These are phyloP conservation scores for Afroboletus lepidellus DNA, from an alignment of 1,284 basidiomycete genomes.

Conservation along the genomic window DNA sequence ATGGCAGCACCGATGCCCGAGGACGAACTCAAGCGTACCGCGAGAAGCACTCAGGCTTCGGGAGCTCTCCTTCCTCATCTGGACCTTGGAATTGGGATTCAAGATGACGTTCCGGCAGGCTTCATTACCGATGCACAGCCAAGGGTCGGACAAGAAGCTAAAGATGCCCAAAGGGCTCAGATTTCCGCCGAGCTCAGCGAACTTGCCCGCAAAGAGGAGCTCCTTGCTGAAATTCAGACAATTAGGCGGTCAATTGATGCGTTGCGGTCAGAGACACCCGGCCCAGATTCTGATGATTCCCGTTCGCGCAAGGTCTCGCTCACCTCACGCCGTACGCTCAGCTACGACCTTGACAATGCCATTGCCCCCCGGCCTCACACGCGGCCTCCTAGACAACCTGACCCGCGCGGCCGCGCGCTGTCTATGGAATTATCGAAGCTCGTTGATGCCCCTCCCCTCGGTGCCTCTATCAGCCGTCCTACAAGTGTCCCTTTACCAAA, in stretches of 20 bases:
- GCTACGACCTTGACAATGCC: slow-evolving; percentile 57
- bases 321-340: slow-evolving; percentile 63
- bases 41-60: slow-evolving; percentile 48
- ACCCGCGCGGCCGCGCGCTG: slow-evolving; percentile 63
- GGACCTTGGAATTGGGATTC: slow-evolving; percentile 70
- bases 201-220: slow-evolving; percentile 62
- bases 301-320: slow-evolving; percentile 67
- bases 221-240: slow-evolving; percentile 72
- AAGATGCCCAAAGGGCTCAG: slow-evolving; percentile 39
- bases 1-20: slow-evolving; percentile 57
- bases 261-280: slow-evolving; percentile 65
- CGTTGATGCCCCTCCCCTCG: slow-evolving; percentile 41
- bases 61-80: slow-evolving; percentile 63
- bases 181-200: slow-evolving; percentile 52
- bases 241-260: slow-evolving; percentile 76
- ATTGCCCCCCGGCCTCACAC: slow-evolving; percentile 51
- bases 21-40: slow-evolving; percentile 55
- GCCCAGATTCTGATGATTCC: slow-evolving; percentile 49
- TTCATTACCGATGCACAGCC: slow-evolving; percentile 49
- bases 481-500: slow-evolving; percentile 63
- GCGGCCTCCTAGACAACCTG: slow-evolving; percentile 62
- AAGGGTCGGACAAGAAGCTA: slow-evolving; percentile 35
- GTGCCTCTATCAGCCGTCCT: slow-evolving; percentile 61
- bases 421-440: slow-evolving; percentile 66
- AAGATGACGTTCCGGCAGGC: slow-evolving; percentile 66